Evolutionary conservation across 305 asterid species (phyloP), one percentile per base, ranked within the genome.

Genomic region (Salvia sclarea): DNA sequence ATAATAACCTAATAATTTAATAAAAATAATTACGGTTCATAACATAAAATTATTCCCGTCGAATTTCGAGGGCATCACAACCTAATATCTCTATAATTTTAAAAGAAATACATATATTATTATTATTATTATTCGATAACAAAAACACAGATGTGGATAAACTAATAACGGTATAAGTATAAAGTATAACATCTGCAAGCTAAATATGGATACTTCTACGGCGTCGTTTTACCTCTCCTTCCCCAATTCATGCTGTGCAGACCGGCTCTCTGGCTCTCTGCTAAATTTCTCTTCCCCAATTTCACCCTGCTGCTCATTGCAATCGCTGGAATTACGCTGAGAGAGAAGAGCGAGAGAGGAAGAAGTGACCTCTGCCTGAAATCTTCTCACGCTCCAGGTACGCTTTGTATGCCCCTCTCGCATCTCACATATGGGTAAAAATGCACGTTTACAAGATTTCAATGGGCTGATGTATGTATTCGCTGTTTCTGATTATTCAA

Each of bases 211-310:
- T 16, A n/a, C 7, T 30, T 1, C 0, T 52, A 59, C 85, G 85
- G 28, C 83, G 83, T 69, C 85, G 85, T 81, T 72, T 75, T 6
- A 30, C 61, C 5, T 61, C 77, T 65, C 81, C 85, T 75, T 66
- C 80, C 61, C 52, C 82, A 30, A 31, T 74, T 61, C 33, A 67
- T 49, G 22, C 82, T 57, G 75, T 59, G 72, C 66, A 12, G 9
- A 53, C 79, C 49, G 60, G 68, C 60, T 54, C 71, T 58, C 79
- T 69, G 81, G 68, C 60, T 54, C 71, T 58, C 79, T 69, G 81
- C 73, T 66, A 64, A 45, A 11, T 77, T 22, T 56, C 40, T 30
- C 68, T 47, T 52, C 59, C 64, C 74, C 49, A 55, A 35, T 37
- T 64, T 58, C 62, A 24, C 40, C 58, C 57, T 16, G 53, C 70